Base-by-base conservation (phyloP, 371 early-diverging fungal genomes). In the Mortierella sp. region DNA sequence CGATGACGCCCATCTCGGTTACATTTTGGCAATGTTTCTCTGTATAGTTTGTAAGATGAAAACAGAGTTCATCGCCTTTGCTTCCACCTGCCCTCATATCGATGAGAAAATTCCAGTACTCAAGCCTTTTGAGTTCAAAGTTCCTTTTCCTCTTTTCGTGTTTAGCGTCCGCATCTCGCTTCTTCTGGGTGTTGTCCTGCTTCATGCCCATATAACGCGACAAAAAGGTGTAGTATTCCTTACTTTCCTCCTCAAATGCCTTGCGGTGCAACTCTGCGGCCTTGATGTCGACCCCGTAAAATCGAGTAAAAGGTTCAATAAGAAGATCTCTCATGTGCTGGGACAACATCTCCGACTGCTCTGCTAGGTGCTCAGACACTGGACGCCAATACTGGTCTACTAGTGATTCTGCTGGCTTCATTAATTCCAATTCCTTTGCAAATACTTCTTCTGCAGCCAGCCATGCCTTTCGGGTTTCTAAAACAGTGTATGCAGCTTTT, bases 111-210 rank as follows among this genome's bases (percentile, higher is more conserved):
- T 67, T 77, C 72, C 89, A 90, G 69, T 93, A 93, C 63, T 94
- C 92, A 60, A 91, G 88, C 36, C 92, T 83, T 50, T 78, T 87
- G 40, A 90, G 73, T 69, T 92, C 94, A 77, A 92, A 94, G 8
- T 83, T 76, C 40, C 78, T 76, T 16, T 87, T 85, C 40, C 84
- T 87, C 52, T 60, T 71, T 47, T 87, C 83, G 55, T 84, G 87
- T 66, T 86, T 87, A 1, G 75, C 40, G 52, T 90, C 90, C 3
- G 82, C 79, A n/a, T 85, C 84, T 10, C 74, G 70, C 65, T 88
- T 88, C 41, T 82, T 82, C 58, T 84, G 80, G 2, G 61, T 55
- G 15, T 80, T 76, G 21, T 86, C 86, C 41, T 69, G 76, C 55
- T 83, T 86, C 55, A 83, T 72, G 2, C 84, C 76, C 40, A 93